Evolutionary conservation across 345 rosid genomes (phyloP).

Genomic region (Eucalyptus fibrosa): DNA sequence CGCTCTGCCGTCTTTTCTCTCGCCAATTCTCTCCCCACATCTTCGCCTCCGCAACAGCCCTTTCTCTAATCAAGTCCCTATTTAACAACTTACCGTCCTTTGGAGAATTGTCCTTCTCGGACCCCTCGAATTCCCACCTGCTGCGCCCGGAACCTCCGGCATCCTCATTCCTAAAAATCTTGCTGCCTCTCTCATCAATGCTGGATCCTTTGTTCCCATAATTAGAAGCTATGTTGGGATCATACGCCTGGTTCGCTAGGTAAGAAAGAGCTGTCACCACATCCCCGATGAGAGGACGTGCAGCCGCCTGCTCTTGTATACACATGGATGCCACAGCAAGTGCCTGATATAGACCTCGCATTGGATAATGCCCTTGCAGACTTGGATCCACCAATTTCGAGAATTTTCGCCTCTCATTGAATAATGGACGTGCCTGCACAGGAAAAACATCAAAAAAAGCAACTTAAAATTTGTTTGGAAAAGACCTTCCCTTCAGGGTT

Average conservation of each 20-base stretch:
- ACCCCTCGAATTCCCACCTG: constrained; percentile 65
- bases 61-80: constrained; percentile 64
- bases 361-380: constrained; percentile 66
- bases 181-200: constrained; percentile 33
- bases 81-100: constrained; percentile 49
- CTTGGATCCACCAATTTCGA: constrained; percentile 71
- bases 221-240: constrained; percentile 20
- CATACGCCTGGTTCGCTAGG: constrained; percentile 73
- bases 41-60: constrained; percentile 90
- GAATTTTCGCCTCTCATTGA: constrained; percentile 69
- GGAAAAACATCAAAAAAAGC: neutral
- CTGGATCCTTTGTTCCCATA: constrained; percentile 12
- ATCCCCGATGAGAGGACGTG: constrained; percentile 85
- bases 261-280: constrained; percentile 91
- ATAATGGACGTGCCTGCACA: constrained; percentile 74
- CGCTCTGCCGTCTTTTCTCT: constrained; percentile 67
- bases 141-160: constrained; percentile 49
- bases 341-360: constrained; percentile 86
- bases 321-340: constrained; percentile 97
- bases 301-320: constrained; percentile 88
- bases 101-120: constrained; percentile 79
- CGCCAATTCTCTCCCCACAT: constrained; percentile 95
- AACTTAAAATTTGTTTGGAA: neutral
- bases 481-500: neutral
- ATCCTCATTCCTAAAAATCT: constrained; percentile 41